These are phyloP conservation scores for Pythium chondricola DNA, from an alignment of 352 stramenopile genomes.

Conservation along the genomic window DNA sequence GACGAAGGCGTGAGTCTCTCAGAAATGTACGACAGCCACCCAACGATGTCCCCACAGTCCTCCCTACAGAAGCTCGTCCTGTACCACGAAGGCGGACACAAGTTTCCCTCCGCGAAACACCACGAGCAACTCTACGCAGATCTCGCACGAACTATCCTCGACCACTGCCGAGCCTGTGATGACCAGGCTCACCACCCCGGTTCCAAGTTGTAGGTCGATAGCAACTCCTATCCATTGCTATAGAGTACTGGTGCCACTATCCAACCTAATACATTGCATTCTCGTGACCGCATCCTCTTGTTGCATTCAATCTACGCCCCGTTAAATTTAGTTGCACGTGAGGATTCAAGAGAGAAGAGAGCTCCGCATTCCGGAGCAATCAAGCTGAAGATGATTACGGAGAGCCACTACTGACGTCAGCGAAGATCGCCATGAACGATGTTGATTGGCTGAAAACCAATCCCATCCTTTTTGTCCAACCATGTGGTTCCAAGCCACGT, in stretches of 20 bases:
- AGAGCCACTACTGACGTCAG: too few relatives aligned
- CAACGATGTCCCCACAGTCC: constrained; percentile 9
- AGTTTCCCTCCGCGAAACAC: constrained; percentile 52
- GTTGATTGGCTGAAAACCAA: not conserved
- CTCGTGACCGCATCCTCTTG: too few relatives aligned
- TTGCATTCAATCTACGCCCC: too few relatives aligned
- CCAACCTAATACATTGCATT: too few relatives aligned
- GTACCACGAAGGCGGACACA: constrained; percentile 43
- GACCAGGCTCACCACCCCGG: not conserved
- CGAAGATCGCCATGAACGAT: not conserved
- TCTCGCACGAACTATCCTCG: constrained; percentile 13
- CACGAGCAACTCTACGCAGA: constrained; percentile 32
- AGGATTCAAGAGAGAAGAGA: too few relatives aligned
- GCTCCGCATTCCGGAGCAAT: not conserved
- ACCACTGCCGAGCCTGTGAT: constrained; percentile 16
- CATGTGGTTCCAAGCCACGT: not conserved
- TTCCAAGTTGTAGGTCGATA: constrained; percentile 4
- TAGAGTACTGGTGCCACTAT: too few relatives aligned
- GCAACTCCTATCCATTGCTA: too few relatives aligned
- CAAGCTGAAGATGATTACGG: not conserved
- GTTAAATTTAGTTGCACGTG: too few relatives aligned
- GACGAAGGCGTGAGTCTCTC: constrained; percentile 26
- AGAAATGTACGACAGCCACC: constrained; percentile 25
- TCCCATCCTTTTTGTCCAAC: constrained; percentile 5
- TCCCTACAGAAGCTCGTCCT: constrained; percentile 22